A percentile compares a stretch with the other conserved stretches of the same genome.
phyloP scores from a whole-genome alignment of 1,284 basidiomycete species.

The Veloboletus limbatus region DNA sequence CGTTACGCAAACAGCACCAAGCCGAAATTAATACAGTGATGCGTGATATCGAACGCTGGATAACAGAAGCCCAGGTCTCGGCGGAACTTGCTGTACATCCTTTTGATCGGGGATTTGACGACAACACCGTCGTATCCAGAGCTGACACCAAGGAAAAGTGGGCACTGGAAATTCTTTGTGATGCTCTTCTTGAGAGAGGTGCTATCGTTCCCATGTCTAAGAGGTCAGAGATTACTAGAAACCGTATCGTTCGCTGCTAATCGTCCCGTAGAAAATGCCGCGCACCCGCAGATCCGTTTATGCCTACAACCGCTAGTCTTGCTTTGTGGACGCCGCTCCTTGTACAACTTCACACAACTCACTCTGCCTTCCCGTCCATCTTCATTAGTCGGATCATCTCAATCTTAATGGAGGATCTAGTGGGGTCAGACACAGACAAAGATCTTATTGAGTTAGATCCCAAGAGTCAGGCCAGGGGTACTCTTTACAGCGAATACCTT shows the following conservation, averaged over 20 bases:
- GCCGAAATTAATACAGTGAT: slow-evolving; percentile 47
- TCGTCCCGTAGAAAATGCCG: slow-evolving; percentile 55
- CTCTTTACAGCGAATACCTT: slow-evolving; percentile 55
- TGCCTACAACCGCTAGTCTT: slow-evolving; percentile 53
- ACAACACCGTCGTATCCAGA: slow-evolving; percentile 32
- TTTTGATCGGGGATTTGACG: slow-evolving; percentile 44
- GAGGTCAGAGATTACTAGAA: slow-evolving; percentile 51
- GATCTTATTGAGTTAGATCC: slow-evolving; percentile 15
- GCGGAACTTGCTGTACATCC: slow-evolving; percentile 46
- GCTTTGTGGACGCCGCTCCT: slow-evolving; percentile 75
- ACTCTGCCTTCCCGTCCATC: slow-evolving; percentile 50
- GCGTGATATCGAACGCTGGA: slow-evolving; percentile 68
- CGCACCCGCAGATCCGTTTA: slow-evolving; percentile 42
- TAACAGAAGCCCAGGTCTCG: slow-evolving; percentile 65
- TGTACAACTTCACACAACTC: slow-evolving; percentile 53
- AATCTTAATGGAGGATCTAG: slow-evolving; percentile 35
- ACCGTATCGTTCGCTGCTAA: slow-evolving; percentile 4
- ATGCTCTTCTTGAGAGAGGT: slow-evolving; percentile 58
- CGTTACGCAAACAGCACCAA: slow-evolving; percentile 52
- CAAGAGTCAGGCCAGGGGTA: slow-evolving; percentile 20
- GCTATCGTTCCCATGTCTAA: slow-evolving; percentile 76
- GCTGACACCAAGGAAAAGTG: slow-evolving; percentile 54
- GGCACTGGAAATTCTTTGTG: slow-evolving; percentile 69
- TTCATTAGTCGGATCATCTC: slow-evolving; percentile 54
- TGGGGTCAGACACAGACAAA: not conserved